phyloP scores from a whole-genome alignment of 2,329 filamentous ascomycete genomes.

The Ascochyta rabiei region DNA sequence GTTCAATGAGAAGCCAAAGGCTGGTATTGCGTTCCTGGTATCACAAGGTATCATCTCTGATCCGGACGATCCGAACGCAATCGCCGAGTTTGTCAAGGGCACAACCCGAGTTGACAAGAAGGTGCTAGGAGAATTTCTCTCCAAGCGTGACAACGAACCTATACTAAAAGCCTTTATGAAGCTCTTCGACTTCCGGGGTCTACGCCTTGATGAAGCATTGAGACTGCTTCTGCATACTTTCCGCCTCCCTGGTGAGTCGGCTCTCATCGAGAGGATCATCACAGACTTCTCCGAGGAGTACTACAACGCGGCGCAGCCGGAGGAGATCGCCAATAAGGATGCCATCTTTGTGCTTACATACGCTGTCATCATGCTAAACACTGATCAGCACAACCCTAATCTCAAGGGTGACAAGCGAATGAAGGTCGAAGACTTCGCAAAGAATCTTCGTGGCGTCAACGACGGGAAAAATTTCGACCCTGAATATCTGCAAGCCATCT shows the following conservation, averaged over 20 bases:
- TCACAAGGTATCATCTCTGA: slow-evolving; percentile 85
- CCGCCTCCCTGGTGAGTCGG: slow-evolving; percentile 89
- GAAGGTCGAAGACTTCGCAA: slow-evolving; percentile 80
- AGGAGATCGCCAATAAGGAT: slow-evolving; percentile 82
- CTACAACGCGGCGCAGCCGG: slow-evolving; percentile 69
- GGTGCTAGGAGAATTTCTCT: slow-evolving; percentile 87
- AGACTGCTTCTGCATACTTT: slow-evolving; percentile 88
- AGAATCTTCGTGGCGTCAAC: slow-evolving; percentile 91
- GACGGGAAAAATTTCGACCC: slow-evolving; percentile 80
- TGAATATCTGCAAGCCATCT: slow-evolving; percentile 85
- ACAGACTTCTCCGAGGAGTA: slow-evolving; percentile 88
- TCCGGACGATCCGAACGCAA: slow-evolving; percentile 72
- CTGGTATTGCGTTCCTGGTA: slow-evolving; percentile 82
- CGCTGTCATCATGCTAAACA: slow-evolving; percentile 97
- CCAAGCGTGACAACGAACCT: slow-evolving; percentile 86
- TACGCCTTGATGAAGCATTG: slow-evolving; percentile 88
- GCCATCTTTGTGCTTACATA: slow-evolving; percentile 90
- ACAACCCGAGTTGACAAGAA: slow-evolving; percentile 90
- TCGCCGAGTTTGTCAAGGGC: slow-evolving; percentile 86
- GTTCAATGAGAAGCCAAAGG: slow-evolving; percentile 95
- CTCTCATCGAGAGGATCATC: slow-evolving; percentile 90
- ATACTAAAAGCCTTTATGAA: slow-evolving; percentile 84
- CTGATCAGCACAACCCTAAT: slow-evolving; percentile 95
- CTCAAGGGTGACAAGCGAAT: slow-evolving; percentile 80
- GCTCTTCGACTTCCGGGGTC: slow-evolving; percentile 84